phyloP scores from a whole-genome alignment of 2,329 filamentous ascomycete species.

The Orbilia blumenaviensis region DNA sequence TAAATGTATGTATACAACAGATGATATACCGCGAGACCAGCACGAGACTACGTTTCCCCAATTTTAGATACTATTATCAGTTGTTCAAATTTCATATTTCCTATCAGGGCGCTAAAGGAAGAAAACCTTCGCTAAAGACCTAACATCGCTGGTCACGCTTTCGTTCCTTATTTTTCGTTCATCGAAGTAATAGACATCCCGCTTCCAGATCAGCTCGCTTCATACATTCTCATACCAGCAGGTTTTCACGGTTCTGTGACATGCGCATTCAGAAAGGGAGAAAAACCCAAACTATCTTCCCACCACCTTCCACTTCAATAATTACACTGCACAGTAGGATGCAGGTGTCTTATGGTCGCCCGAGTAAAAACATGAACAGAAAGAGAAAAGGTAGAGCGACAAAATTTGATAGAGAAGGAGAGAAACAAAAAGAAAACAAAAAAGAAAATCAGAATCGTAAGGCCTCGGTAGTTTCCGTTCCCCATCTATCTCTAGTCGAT shows the following conservation, averaged over 20 bases:
- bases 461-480: constrained; percentile 23
- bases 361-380: constrained; percentile 8
- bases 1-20: too few species aligned
- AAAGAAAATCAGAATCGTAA: constrained; percentile 1
- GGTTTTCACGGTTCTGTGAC: constrained; percentile 9
- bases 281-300: not conserved
- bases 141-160: not conserved
- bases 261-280: constrained; percentile 8
- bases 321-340: not conserved
- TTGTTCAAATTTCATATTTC: not conserved
- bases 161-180: constrained; percentile 3
- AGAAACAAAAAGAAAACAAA: constrained; percentile 20
- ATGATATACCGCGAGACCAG: too few species aligned
- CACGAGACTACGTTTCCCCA: too few species aligned
- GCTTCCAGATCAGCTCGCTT: constrained; percentile 9
- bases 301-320: not conserved
- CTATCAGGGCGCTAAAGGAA: not conserved
- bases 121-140: constrained; percentile 4
- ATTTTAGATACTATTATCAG: constrained; percentile 2
- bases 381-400: constrained; percentile 17
- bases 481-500: constrained; percentile 40
- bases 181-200: constrained; percentile 4
- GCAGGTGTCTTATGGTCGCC: not conserved
- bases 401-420: not conserved
- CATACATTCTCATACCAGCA: constrained; percentile 3